Evolutionary conservation across 441 rosid species (phyloP), one percentile per base, ranked within the genome.

Genomic region (Gossypium laxum): DNA sequence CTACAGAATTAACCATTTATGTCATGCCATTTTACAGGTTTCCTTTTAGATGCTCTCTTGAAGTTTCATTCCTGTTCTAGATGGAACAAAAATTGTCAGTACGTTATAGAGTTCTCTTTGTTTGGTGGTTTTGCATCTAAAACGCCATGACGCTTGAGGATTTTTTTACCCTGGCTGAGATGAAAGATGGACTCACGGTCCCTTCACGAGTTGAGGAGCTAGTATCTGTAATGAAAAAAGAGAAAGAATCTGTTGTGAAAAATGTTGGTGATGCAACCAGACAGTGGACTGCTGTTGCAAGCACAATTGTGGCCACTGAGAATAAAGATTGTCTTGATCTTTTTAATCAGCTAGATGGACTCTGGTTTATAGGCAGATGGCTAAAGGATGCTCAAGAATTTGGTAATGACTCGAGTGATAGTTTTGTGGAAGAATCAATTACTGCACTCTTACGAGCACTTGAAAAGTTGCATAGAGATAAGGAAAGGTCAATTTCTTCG

Each of bases 251-350:
- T 69, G 75, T 55, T 75, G 83, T 84, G 79, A 92, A 93, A 81
- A 87, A 87, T 71, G 60, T 78, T 71, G 83, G 88, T 2, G 99
- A 90, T 75, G 89, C 89, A 70, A 85, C 82, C 81, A 89, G 96
- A 79, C 97, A 92, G 60, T 92, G 97, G 98, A 79, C 91, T 67
- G 90, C 96, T 48, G 97, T 92, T 75, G 97, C 96, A 24, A 87
- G 90, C 82, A 82, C 92, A 18, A 85, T 95, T 67, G 82, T 89
- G 34, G 93, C 90, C 34, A 92, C 98, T 0, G 96, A 91, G 75
- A 88, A 82, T 77, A 86, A 81, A 84, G 98, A 92, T 47, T 91
- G 99, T 76, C 93, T 95, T 45, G 90, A 95, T 84, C 93, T 85
- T 78, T 95, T 95, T 81, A 81, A 88, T 75, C 82, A 87, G 71